Conservation (phyloP, 805 yeast species). For the Hyphopichia homilentoma region DNA sequence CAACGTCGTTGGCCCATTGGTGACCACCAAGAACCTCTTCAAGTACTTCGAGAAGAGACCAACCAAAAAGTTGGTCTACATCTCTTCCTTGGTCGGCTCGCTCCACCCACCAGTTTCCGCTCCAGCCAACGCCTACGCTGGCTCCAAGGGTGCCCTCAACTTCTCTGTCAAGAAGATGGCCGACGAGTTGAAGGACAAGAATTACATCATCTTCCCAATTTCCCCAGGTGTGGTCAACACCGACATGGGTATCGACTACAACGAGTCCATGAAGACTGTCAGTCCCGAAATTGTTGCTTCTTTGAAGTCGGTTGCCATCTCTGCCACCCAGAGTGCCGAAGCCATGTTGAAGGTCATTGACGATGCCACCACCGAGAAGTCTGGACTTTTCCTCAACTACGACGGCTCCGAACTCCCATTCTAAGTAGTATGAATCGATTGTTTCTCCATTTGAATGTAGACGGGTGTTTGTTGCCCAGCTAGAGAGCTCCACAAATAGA, state of each 20-base stretch:
- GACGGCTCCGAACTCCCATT: constrained; percentile 8
- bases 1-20: constrained; percentile 30
- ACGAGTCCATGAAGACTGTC: constrained; percentile 1
- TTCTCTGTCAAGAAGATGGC: constrained; percentile 21
- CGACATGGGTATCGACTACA: constrained; percentile 21
- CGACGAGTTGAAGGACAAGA: constrained; percentile 17
- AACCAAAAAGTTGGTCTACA: constrained; percentile 24
- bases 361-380: constrained; percentile 3
- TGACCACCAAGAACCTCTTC: constrained; percentile 20
- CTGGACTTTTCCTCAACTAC: constrained; percentile 10
- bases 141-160: constrained; percentile 36
- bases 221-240: constrained; percentile 40
- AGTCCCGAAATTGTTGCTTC: background rate
- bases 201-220: constrained; percentile 23
- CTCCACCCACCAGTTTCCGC: constrained; percentile 18
- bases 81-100: constrained; percentile 25
- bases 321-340: constrained; percentile 11
- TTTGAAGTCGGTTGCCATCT: constrained; percentile 3
- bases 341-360: too few species aligned
- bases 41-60: constrained; percentile 19
- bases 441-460: too few species aligned
- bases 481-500: too few species aligned
- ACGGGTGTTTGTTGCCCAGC: too few species aligned
- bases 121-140: constrained; percentile 24
- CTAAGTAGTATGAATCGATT: too few species aligned